These are phyloP conservation scores for Apophysomyces sp. DNA, from an alignment of 371 early-diverging fungal genomes.

Conservation along the genomic window DNA sequence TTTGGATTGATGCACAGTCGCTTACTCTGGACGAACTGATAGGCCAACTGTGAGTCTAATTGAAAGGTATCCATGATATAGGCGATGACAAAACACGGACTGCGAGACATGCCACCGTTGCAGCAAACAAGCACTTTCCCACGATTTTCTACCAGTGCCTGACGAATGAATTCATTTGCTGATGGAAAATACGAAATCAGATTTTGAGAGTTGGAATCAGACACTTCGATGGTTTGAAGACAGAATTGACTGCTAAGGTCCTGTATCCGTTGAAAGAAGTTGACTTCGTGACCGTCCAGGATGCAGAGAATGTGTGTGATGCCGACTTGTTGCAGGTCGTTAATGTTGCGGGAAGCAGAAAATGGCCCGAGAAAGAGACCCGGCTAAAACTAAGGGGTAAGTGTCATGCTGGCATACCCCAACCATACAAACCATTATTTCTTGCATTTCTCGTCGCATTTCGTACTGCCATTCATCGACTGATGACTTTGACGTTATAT, in stretches of 20 bases:
- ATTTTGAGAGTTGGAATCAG: constrained; percentile 66
- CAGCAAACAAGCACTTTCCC: constrained; percentile 82
- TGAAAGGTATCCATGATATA: constrained; percentile 79
- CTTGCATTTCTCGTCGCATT: constrained; percentile 83
- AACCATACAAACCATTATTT: constrained; percentile 54
- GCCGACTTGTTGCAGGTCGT: constrained; percentile 45
- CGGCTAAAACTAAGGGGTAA: constrained; percentile 36
- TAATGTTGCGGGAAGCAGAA: constrained; percentile 61
- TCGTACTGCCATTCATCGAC: constrained; percentile 72
- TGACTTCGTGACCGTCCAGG: constrained; percentile 62
- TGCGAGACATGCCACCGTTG: constrained; percentile 83
- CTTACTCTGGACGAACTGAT: constrained; percentile 78
- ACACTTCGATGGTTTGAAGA: constrained; percentile 53
- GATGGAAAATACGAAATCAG: constrained; percentile 76
- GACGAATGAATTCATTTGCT: constrained; percentile 57
- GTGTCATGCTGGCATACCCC: neutral
- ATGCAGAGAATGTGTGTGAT: constrained; percentile 80
- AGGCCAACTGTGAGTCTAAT: constrained; percentile 69
- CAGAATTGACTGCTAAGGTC: constrained; percentile 19
- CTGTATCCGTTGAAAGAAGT: constrained; percentile 34
- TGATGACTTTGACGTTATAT: constrained; percentile 11
- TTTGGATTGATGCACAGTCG: constrained; percentile 86
- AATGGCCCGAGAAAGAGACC: constrained; percentile 81
- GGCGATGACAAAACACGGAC: constrained; percentile 86
- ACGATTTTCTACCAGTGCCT: constrained; percentile 39